Percentiles rank a stretch among this genome's conserved stretches.
phyloP scores from a whole-genome alignment of 2,329 filamentous ascomycete species.

The Plectosphaerella sp. region DNA sequence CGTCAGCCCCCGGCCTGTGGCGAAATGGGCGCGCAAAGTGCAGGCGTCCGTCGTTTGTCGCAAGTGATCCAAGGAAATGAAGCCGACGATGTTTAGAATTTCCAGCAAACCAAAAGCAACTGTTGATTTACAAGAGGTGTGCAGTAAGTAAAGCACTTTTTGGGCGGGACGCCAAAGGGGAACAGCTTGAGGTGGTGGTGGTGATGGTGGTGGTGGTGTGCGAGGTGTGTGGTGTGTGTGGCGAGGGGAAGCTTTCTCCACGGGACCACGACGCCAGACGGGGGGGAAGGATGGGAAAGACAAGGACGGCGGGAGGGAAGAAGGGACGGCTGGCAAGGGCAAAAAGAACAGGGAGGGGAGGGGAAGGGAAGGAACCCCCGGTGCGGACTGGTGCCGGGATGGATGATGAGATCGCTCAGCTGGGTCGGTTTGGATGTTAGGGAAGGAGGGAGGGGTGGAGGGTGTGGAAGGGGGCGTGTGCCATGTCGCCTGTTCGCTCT shows the following conservation, averaged over 20 bases:
- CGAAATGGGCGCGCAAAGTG: no score
- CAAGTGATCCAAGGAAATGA: no score
- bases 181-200: conserved; percentile 10
- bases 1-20: no score
- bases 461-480: no score
- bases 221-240: neutral
- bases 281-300: conserved; percentile 2
- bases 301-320: neutral
- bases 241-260: neutral
- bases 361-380: neutral
- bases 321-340: neutral
- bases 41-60: no score
- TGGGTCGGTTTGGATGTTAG: no score
- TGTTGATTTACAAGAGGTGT: no score
- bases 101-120: no score
- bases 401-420: neutral
- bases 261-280: neutral
- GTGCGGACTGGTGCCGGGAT: neutral
- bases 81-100: no score
- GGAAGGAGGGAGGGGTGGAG: no score
- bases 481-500: no score
- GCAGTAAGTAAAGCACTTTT: no score
- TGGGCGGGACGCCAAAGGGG: neutral
- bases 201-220: conserved; percentile 8
- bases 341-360: neutral